Evolutionary conservation across 176 grass and related monocot species (phyloP).

Genomic region (Rhynchospora tenuis): DNA sequence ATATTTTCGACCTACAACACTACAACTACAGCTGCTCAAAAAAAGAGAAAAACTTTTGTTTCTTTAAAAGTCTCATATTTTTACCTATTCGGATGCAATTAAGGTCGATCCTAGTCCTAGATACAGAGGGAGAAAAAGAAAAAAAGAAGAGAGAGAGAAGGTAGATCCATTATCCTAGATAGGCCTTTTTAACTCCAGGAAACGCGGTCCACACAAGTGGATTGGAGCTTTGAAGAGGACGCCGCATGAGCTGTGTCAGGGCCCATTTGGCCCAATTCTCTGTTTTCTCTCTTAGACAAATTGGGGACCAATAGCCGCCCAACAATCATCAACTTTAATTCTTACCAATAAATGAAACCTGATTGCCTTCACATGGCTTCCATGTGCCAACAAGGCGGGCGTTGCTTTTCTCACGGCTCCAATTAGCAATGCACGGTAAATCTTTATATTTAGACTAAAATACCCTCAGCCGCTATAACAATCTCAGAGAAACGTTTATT

Average conservation of each 20-base stretch:
- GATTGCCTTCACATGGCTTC: conserved; percentile 4
- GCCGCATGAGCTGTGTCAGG: not conserved
- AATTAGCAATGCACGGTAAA: no score
- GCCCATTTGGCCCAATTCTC: conserved; percentile 12
- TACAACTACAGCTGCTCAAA: not conserved
- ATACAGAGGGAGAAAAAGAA: not conserved
- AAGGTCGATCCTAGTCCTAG: not conserved
- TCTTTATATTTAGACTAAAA: no score
- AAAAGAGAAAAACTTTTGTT: not conserved
- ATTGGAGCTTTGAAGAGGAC: not conserved
- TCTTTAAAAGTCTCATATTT: not conserved
- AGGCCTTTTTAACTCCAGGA: not conserved
- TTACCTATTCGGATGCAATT: not conserved
- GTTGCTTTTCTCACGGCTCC: no score
- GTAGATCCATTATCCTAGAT: conserved; percentile 2
- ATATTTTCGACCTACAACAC: no score
- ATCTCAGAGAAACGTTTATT: no score
- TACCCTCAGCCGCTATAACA: no score
- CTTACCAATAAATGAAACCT: conserved; percentile 6
- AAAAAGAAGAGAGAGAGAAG: not conserved
- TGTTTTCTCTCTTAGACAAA: not conserved
- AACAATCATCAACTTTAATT: not conserved
- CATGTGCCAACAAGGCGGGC: conserved; percentile 12
- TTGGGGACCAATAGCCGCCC: conserved; percentile 15
- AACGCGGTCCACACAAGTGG: not conserved